These are phyloP conservation scores for Vicia villosa DNA, from an alignment of 306 rosid genomes.

Conservation along the genomic window DNA sequence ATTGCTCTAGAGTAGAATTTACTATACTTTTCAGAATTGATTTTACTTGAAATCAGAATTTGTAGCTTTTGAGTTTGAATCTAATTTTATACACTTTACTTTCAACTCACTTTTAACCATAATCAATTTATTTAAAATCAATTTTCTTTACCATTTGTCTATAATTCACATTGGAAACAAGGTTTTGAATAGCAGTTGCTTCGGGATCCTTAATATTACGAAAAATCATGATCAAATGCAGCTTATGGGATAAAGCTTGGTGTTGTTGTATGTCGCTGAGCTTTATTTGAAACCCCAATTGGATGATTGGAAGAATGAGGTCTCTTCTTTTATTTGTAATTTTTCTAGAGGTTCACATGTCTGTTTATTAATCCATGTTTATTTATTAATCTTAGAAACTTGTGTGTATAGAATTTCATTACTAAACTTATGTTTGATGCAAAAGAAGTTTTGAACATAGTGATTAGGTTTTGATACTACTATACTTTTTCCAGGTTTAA, in stretches of 20 bases:
- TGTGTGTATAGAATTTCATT: not conserved
- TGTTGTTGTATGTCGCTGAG: not conserved
- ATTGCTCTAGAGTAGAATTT: too few species aligned
- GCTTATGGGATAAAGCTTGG: too few species aligned
- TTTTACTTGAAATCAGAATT: too few species aligned
- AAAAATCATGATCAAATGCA: not conserved
- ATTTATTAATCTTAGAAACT: not conserved
- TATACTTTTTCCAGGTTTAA: conserved; percentile 62
- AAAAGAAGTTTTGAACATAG: conserved; percentile 16
- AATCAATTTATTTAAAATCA: too few species aligned
- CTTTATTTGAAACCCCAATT: not conserved
- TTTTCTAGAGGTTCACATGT: not conserved
- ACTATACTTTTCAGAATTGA: too few species aligned
- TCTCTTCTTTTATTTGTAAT: not conserved
- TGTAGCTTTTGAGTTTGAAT: too few species aligned
- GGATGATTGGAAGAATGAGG: not conserved
- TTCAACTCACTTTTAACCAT: too few species aligned
- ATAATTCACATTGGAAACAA: not conserved
- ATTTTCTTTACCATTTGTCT: too few species aligned
- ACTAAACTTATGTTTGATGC: conserved; percentile 25
- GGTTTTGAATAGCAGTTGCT: not conserved
- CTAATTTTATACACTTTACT: too few species aligned
- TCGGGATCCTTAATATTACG: not conserved
- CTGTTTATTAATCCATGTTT: conserved; percentile 5
- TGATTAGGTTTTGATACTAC: conserved; percentile 15